phyloP scores from a whole-genome alignment of 2,329 filamentous ascomycete species.

The Fusarium brevicatenulatum region DNA sequence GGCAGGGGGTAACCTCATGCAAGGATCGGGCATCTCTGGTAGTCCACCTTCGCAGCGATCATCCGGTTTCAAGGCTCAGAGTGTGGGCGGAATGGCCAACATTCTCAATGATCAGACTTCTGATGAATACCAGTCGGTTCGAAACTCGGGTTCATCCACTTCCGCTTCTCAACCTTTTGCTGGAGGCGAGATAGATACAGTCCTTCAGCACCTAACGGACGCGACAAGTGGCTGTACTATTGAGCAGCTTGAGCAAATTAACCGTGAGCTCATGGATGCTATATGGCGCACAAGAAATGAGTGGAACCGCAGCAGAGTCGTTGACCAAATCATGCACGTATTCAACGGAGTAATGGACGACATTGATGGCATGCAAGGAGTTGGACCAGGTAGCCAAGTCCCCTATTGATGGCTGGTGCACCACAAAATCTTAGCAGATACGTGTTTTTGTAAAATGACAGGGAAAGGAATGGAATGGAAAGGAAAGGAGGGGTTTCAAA shows the following conservation, averaged over 20 bases:
- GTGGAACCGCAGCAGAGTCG: constrained; percentile 84
- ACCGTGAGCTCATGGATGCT: constrained; percentile 87
- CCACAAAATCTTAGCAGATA: background rate
- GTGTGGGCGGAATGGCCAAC: constrained; percentile 44
- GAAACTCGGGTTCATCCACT: constrained; percentile 50
- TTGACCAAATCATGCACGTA: constrained; percentile 68
- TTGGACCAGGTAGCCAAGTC: constrained; percentile 57
- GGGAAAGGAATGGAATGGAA: background rate
- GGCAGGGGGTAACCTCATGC: constrained; percentile 50
- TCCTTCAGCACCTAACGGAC: constrained; percentile 72
- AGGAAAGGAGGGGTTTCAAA: constrained; percentile 18
- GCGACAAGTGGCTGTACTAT: constrained; percentile 82
- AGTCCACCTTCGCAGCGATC: constrained; percentile 52
- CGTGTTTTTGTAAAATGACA: constrained; percentile 13
- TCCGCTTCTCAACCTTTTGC: constrained; percentile 59
- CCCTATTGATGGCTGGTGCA: constrained; percentile 17
- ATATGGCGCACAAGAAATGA: constrained; percentile 83
- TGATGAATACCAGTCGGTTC: constrained; percentile 48
- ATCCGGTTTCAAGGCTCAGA: constrained; percentile 49
- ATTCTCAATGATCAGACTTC: constrained; percentile 54
- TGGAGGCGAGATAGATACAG: constrained; percentile 62
- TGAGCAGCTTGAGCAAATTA: constrained; percentile 95
- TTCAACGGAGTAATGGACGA: constrained; percentile 82
- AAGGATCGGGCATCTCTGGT: constrained; percentile 42
- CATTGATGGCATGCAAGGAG: constrained; percentile 66